Conservation (phyloP, 805 yeast genomes). For the Tetrapisispora nanseiensis region DNA sequence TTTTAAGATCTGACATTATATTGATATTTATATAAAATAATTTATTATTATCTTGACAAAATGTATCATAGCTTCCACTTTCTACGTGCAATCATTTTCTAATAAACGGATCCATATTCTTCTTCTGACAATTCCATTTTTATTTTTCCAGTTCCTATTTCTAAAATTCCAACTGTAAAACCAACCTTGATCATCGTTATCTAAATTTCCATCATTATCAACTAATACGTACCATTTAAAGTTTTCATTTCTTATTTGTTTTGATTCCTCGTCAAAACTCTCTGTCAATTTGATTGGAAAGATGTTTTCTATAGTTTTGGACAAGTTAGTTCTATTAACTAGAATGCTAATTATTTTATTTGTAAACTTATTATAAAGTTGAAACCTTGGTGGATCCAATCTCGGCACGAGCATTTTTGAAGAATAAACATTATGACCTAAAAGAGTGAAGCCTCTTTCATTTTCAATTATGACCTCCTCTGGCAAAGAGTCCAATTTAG, state of each 20-base stretch:
- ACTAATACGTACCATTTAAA: slow-evolving; percentile 62
- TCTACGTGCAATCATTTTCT: not conserved
- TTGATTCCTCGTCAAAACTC: not conserved
- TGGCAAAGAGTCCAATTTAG: slow-evolving; percentile 4
- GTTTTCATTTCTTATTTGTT: not conserved
- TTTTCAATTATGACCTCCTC: slow-evolving; percentile 42
- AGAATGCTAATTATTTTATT: slow-evolving; percentile 2
- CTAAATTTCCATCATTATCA: slow-evolving; percentile 36
- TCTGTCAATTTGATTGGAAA: slow-evolving; percentile 13
- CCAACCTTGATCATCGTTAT: slow-evolving; percentile 86
- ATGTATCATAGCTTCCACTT: no score
- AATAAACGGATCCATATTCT: slow-evolving; percentile 50
- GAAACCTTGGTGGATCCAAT: slow-evolving; percentile 38
- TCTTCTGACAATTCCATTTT: slow-evolving; percentile 53
- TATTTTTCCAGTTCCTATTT: slow-evolving; percentile 52
- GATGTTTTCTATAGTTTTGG: slow-evolving; percentile 12
- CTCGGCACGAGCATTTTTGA: slow-evolving; percentile 37
- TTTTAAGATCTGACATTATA: no score
- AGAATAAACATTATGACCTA: slow-evolving; percentile 45
- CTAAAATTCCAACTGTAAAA: slow-evolving; percentile 46
- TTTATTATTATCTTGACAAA: no score
- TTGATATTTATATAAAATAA: not conserved
- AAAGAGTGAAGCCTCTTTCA: slow-evolving; percentile 43
- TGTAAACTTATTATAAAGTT: slow-evolving; percentile 14
- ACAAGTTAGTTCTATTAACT: slow-evolving; percentile 1